Percentiles rank a stretch among this genome's conserved stretches.
These are phyloP conservation scores for Talaromyces albobiverticillius DNA, from an alignment of 2,329 filamentous ascomycete species.

Conservation along the genomic window DNA sequence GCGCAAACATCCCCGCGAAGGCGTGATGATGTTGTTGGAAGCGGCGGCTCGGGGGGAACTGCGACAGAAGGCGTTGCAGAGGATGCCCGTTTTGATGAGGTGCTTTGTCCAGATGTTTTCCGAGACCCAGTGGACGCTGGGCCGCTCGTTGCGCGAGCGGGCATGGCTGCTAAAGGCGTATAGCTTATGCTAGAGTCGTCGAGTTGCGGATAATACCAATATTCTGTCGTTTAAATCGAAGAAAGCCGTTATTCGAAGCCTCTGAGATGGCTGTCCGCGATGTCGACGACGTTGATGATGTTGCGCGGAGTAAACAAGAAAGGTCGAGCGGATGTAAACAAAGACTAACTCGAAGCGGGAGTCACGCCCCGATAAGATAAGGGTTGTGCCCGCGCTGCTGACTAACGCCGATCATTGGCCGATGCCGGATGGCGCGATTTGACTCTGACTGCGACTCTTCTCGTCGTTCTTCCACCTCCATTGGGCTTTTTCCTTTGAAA, in stretches of 20 bases:
- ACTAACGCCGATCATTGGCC: constrained; percentile 26
- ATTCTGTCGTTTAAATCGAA: neutral
- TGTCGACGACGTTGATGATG: constrained; percentile 5
- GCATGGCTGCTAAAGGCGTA: constrained; percentile 29
- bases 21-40: constrained; percentile 44
- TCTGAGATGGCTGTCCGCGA: neutral
- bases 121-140: constrained; percentile 35
- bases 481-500: constrained; percentile 18
- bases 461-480: neutral
- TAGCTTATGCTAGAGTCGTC: no score
- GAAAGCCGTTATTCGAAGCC: no score
- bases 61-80: constrained; percentile 37
- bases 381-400: constrained; percentile 25
- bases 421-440: constrained; percentile 9
- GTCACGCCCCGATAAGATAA: constrained; percentile 28
- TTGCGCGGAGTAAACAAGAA: constrained; percentile 32
- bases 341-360: constrained; percentile 16
- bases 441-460: neutral
- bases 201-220: neutral
- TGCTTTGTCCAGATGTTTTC: constrained; percentile 60
- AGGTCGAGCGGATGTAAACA: constrained; percentile 33
- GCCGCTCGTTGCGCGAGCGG: constrained; percentile 38
- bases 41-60: constrained; percentile 62
- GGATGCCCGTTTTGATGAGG: constrained; percentile 80
- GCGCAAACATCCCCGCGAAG: constrained; percentile 71